Base-by-base conservation (phyloP, 2,329 filamentous ascomycete species). In the Verticillium longisporum region DNA sequence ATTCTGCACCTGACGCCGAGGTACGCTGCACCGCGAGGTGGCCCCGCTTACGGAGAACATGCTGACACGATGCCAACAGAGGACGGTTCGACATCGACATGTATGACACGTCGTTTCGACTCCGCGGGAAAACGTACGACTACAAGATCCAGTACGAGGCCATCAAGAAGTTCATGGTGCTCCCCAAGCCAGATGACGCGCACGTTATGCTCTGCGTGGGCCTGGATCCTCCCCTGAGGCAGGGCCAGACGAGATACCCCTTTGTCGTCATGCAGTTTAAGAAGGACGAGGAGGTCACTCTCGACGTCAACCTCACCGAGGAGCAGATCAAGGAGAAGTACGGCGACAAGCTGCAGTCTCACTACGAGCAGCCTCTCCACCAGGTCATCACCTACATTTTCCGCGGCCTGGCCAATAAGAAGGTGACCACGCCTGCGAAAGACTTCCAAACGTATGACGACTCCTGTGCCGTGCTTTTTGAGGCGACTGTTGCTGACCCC, bases 191-290 rank as follows among this genome's bases (percentile, higher is more conserved):
- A n/a, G 95, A 99, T 74, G 95, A 99, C 67, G 86, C 95, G 68
- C 95, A 99, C 73, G 93, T 90, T 67, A 89, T 99, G 80, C 91
- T 99, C 66, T 94, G 92, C 65, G 89, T 99, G 66, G 95, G 95
- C 60, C 82, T 99, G 38, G 95, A 99, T 70, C 95, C 95, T 31
- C 95, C 95, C 38, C 84, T 99, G 64, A 90, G 96, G 65, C 95
- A 99, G 78, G 95, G 95, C 68, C 95, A 99, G 78, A 99, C 95
- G 11, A 86, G 95, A 70, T 99, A 99, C 73, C 95, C 95, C 9
- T 99, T 99, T 80, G 83, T 99, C 66, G 95, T 99, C 59, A 99
- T 99, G 94, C 95, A 99, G 71, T 91, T 97, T 75, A 98, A 98
- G 82, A 88, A 92, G 68, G 95, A 99, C 68, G 95, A 99, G 72